phyloP scores from a whole-genome alignment of 768 basidiomycete species.

The Tricholomella constricta region DNA sequence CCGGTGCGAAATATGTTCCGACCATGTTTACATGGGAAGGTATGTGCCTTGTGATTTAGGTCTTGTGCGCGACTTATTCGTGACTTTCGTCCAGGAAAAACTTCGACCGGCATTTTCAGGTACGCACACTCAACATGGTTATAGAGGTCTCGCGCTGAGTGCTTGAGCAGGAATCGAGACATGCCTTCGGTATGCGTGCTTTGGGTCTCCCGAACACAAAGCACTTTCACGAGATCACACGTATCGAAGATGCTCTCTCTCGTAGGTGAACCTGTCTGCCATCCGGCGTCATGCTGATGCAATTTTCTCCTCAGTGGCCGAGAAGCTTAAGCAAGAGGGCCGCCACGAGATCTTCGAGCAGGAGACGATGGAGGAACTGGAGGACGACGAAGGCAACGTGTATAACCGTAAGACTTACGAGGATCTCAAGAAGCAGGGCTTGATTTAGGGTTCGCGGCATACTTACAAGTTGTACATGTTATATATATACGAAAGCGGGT shows the following conservation, averaged over 20 bases:
- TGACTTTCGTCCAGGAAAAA: conserved; percentile 66
- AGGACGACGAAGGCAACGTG: conserved; percentile 98
- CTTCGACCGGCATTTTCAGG: conserved; percentile 95
- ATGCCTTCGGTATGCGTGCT: conserved; percentile 98
- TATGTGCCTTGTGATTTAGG: conserved; percentile 30
- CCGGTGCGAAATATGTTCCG: conserved; percentile 96
- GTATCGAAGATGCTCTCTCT: conserved; percentile 93
- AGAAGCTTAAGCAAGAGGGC: conserved; percentile 97
- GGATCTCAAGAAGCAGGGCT: conserved; percentile 93
- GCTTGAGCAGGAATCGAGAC: conserved; percentile 76
- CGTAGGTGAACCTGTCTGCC: conserved; percentile 52
- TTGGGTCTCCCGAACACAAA: conserved; percentile 97
- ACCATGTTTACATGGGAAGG: conserved; percentile 97
- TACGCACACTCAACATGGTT: conserved; percentile 31
- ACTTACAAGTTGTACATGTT: conserved; percentile 7
- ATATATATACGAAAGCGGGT: conserved; percentile 1
- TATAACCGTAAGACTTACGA: conserved; percentile 99
- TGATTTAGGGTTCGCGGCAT: conserved; percentile 50
- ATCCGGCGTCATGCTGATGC: not conserved
- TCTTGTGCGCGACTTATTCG: not conserved
- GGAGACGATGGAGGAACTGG: conserved; percentile 96
- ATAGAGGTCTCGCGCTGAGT: conserved; percentile 12
- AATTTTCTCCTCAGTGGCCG: conserved; percentile 66
- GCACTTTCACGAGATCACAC: conserved; percentile 98
- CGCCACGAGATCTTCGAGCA: conserved; percentile 89